A percentile compares a stretch with the other conserved stretches of the same genome.
Conservation (phyloP, 2,329 filamentous ascomycete species). For the Rutstroemia sp. region DNA sequence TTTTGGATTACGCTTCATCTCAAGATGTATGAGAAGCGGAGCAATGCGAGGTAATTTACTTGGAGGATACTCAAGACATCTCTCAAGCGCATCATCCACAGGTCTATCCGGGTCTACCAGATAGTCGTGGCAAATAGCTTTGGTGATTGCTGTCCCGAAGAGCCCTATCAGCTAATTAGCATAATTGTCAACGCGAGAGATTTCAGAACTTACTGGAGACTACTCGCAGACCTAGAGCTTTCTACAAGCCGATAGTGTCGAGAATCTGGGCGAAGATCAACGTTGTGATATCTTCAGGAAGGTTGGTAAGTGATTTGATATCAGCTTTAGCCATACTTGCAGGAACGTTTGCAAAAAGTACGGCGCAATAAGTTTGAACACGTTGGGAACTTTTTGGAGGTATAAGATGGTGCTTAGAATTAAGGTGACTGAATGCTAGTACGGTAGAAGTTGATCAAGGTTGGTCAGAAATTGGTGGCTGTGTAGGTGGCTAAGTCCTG, state of each 20-base stretch:
- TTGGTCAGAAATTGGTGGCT: too few species aligned
- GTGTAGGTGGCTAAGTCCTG: too few species aligned
- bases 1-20: background rate
- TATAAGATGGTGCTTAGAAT: too few species aligned
- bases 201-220: background rate
- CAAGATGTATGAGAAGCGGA: background rate
- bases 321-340: background rate
- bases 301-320: background rate
- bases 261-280: background rate
- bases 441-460: too few species aligned
- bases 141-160: background rate
- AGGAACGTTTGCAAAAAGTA: too few species aligned
- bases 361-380: too few species aligned
- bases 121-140: background rate
- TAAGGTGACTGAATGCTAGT: too few species aligned
- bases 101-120: background rate
- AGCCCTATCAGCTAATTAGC: background rate
- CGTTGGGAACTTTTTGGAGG: too few species aligned
- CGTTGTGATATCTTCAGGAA: background rate
- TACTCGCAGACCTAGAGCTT: background rate
- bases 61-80: background rate
- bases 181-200: background rate
- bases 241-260: background rate
- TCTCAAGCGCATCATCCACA: background rate
- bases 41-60: background rate